Evolutionary conservation across 352 stramenopile genomes (phyloP), one percentile per base, ranked within the genome.

Genomic region (Phytophthora rubi): DNA sequence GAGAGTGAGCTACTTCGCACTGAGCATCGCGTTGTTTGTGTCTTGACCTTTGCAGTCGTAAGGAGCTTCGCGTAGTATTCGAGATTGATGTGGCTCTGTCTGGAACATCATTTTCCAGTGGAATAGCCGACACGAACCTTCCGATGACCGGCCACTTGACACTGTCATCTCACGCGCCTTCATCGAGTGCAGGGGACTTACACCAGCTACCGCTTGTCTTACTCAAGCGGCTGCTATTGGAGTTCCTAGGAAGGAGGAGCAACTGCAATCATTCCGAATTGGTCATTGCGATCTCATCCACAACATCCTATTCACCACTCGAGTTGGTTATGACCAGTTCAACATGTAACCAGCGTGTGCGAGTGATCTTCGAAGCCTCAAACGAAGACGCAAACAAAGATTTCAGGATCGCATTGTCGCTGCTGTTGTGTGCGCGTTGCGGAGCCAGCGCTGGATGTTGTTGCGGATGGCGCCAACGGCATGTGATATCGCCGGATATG

Each of bases 211-310:
- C 80, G 1, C 28, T 90, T 1, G 13, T 44, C 12, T 26, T 64
- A 15, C 42, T 88, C 21, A 88, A 87, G 51, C 68, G 54, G 3
- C 48, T 77, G 13, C 18, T 85, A 13, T 7, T 83, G 23, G 37
- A 33, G 18, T 71, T 57, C 59, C 62, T 79, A 33, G 23, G 15
- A 21, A 16, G n/a, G 56, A 59, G 8, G 4, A 70, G 2, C 51
- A 59, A 21, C 18, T 26, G 26, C 51, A 53, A 33, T 28, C 32
- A 52, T 10, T 54, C 56, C 18, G 51, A 63, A 3, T n/a, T 65
- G 15, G 53, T 59, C 49, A 30, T 76, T 18, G 42, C 54, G 21
- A 32, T 76, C 12, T 13, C 58, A 53, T 6, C 63, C 15, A 56
- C 45, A 12, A 65, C 13, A 13, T 35, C 52, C 6, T 60, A 45